Conservation (phyloP, 2,329 filamentous ascomycete species). For the Fusarium keratoplasticum region DNA sequence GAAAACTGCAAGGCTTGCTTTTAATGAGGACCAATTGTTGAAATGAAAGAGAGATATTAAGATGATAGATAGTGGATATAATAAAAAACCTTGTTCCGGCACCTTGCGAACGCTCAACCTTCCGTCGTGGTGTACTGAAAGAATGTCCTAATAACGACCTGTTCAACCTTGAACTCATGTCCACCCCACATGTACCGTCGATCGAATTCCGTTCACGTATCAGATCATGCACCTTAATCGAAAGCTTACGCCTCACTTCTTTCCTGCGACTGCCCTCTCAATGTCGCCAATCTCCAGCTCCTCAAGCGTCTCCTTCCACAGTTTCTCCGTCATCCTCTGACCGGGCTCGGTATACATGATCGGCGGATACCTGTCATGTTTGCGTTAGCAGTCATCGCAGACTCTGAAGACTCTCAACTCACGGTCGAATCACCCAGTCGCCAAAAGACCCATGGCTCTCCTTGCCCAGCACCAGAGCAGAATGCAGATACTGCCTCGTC, state of each 20-base stretch:
- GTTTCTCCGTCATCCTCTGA: background rate
- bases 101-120: background rate
- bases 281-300: slow-evolving; percentile 12
- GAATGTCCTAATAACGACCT: background rate
- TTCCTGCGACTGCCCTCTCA: background rate
- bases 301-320: slow-evolving; percentile 1
- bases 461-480: slow-evolving; percentile 6
- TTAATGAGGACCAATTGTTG: background rate
- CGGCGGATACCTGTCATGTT: background rate
- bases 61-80: background rate
- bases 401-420: background rate
- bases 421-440: slow-evolving; percentile 10
- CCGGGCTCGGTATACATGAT: slow-evolving; percentile 8
- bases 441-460: slow-evolving; percentile 11
- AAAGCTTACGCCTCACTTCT: background rate
- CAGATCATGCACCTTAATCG: background rate
- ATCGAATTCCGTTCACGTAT: background rate
- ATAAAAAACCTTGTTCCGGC: background rate
- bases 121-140: background rate
- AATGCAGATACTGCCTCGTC: slow-evolving; percentile 1
- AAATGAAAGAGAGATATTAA: background rate
- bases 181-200: background rate
- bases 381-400: background rate
- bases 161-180: background rate
- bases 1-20: background rate